phyloP scores from a whole-genome alignment of 495 filamentous ascomycete species.

The Geopyxis carbonaria region DNA sequence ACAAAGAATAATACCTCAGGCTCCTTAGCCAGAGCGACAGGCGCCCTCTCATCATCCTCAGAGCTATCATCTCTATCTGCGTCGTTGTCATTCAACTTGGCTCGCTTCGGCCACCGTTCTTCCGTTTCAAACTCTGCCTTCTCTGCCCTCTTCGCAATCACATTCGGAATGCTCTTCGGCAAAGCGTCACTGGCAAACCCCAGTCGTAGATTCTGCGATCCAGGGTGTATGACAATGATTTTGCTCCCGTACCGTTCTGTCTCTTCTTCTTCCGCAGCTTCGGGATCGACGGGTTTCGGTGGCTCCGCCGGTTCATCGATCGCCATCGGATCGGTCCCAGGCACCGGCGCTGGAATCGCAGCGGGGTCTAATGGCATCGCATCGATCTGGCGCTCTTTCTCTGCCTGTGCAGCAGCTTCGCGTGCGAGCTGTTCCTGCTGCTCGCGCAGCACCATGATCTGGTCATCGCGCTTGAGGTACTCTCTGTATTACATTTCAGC shows the following conservation, averaged over 20 bases:
- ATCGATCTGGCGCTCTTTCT: slow-evolving; percentile 18
- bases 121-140: slow-evolving; percentile 69
- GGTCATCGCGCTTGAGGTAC: slow-evolving; percentile 95
- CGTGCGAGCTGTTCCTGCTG: slow-evolving; percentile 36
- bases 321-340: slow-evolving; percentile 30
- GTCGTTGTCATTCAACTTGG: slow-evolving; percentile 50
- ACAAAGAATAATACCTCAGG: neutral
- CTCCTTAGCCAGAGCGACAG: slow-evolving; percentile 53
- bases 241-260: slow-evolving; percentile 46
- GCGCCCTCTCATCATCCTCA: slow-evolving; percentile 50
- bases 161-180: slow-evolving; percentile 86
- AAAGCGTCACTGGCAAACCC: slow-evolving; percentile 86
- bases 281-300: slow-evolving; percentile 32
- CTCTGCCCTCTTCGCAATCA: slow-evolving; percentile 58
- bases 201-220: slow-evolving; percentile 90
- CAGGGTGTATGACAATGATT: slow-evolving; percentile 89
- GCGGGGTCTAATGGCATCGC: slow-evolving; percentile 26
- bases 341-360: slow-evolving; percentile 33
- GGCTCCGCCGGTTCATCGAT: slow-evolving; percentile 46
- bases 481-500: slow-evolving; percentile 38
- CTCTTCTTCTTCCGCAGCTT: slow-evolving; percentile 39
- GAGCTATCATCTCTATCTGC: slow-evolving; percentile 28
- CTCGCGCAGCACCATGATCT: slow-evolving; percentile 71
- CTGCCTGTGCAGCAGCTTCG: slow-evolving; percentile 25
- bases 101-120: slow-evolving; percentile 74